These are phyloP conservation scores for Trichoderma afroharzianum DNA, from an alignment of 2,329 filamentous ascomycete genomes.

Conservation along the genomic window DNA sequence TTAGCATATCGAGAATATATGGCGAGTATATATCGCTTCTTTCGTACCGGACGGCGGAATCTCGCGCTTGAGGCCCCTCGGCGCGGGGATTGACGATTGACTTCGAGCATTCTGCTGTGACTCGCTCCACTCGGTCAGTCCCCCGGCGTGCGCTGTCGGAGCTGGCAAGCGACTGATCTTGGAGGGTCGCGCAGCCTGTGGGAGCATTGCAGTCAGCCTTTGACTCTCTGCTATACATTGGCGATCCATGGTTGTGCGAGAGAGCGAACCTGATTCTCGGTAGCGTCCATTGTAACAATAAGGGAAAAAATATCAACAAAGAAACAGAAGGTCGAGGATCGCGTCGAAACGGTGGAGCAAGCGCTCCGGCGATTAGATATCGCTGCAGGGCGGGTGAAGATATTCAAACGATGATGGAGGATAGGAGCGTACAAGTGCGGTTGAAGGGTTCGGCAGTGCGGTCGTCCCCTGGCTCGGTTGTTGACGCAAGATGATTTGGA, in stretches of 20 bases:
- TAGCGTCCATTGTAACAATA: constrained; percentile 30
- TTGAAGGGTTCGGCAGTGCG: neutral
- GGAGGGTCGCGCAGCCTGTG: constrained; percentile 29
- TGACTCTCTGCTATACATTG: neutral
- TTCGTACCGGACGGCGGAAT: constrained; percentile 42
- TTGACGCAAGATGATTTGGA: constrained; percentile 10
- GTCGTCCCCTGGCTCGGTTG: neutral
- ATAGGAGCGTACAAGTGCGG: neutral
- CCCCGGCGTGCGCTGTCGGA: constrained; percentile 27
- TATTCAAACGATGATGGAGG: neutral
- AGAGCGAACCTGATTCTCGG: constrained; percentile 31
- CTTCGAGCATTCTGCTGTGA: constrained; percentile 58
- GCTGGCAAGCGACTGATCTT: constrained; percentile 33
- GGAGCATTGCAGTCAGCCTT: neutral
- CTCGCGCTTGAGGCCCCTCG: constrained; percentile 51
- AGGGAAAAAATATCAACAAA: neutral
- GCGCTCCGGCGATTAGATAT: neutral
- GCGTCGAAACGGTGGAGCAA: constrained; percentile 14
- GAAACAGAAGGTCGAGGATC: neutral
- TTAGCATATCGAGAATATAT: neutral
- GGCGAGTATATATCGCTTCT: neutral
- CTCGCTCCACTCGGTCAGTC: constrained; percentile 54
- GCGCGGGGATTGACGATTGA: constrained; percentile 40
- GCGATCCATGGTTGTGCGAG: neutral
- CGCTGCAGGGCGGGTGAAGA: neutral